A percentile compares a stretch with the other conserved stretches of the same genome.
phyloP scores from a whole-genome alignment of 1,284 basidiomycete species.

The Ustilago crameri region DNA sequence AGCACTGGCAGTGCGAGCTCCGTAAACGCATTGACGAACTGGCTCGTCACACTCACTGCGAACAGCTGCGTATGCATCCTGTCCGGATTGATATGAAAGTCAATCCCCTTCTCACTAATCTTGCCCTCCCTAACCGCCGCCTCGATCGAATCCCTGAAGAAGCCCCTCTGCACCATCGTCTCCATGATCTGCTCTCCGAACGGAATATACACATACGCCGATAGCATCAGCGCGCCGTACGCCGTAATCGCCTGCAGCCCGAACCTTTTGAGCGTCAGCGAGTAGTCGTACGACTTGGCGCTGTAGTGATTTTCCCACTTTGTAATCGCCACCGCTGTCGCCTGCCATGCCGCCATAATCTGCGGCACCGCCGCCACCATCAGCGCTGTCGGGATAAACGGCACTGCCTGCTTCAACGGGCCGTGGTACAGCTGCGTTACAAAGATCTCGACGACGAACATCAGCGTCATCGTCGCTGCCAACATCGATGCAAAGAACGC shows the following conservation, averaged over 20 bases:
- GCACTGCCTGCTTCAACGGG: slow-evolving; percentile 78
- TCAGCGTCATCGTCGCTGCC: slow-evolving; percentile 70
- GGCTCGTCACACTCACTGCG: slow-evolving; percentile 91
- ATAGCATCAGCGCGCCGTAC: slow-evolving; percentile 72
- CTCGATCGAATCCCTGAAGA: slow-evolving; percentile 53
- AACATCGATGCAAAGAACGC: slow-evolving; percentile 79
- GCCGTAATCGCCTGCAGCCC: slow-evolving; percentile 87
- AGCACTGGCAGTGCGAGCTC: slow-evolving; percentile 81
- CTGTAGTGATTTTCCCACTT: slow-evolving; percentile 80
- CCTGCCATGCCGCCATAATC: slow-evolving; percentile 81
- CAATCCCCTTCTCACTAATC: slow-evolving; percentile 28
- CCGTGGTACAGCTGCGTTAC: slow-evolving; percentile 75
- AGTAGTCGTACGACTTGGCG: slow-evolving; percentile 79
- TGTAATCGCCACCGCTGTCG: slow-evolving; percentile 78
- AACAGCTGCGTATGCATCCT: slow-evolving; percentile 92
- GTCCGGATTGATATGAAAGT: slow-evolving; percentile 71
- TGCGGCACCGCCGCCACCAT: slow-evolving; percentile 85
- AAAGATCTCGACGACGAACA: slow-evolving; percentile 68
- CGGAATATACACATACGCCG: slow-evolving; percentile 67
- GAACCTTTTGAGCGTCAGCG: slow-evolving; percentile 91
- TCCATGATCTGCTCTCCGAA: slow-evolving; percentile 66
- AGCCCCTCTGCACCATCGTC: slow-evolving; percentile 56
- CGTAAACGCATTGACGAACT: slow-evolving; percentile 82
- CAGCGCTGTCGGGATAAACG: slow-evolving; percentile 84
- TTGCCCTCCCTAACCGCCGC: slow-evolving; percentile 56